Evolutionary conservation across 192 early-diverging fungal genomes (phyloP).

Genomic region (Pilobolus umbonatus): DNA sequence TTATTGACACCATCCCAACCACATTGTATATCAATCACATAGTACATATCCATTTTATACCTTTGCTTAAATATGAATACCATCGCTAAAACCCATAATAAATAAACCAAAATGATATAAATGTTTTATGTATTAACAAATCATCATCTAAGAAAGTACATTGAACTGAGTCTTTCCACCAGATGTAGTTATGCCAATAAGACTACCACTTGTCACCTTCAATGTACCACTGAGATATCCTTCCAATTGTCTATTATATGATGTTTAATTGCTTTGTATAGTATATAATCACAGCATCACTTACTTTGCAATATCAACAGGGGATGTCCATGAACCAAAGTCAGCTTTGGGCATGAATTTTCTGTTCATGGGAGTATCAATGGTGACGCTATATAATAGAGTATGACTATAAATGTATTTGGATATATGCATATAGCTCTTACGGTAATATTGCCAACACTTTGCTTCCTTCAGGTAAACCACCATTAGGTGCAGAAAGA

Average conservation of each 20-base stretch:
- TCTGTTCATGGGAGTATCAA: conserved; percentile 92
- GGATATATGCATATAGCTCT: conserved; percentile 3
- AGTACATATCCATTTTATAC: too few relatives aligned
- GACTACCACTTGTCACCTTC: conserved; percentile 47
- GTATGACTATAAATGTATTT: background rate
- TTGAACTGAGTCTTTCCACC: conserved; percentile 52
- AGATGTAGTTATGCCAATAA: conserved; percentile 60
- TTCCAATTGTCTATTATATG: conserved; percentile 31
- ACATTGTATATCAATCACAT: too few relatives aligned
- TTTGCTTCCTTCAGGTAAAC: conserved; percentile 62
- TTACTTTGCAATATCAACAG: conserved; percentile 64
- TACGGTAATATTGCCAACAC: conserved; percentile 70
- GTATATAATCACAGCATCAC: background rate
- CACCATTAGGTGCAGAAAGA: conserved; percentile 63
- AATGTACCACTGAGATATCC: conserved; percentile 53
- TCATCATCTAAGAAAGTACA: too few relatives aligned
- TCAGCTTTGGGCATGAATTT: conserved; percentile 82
- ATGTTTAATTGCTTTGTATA: background rate
- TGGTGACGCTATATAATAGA: conserved; percentile 47
- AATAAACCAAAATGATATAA: too few relatives aligned
- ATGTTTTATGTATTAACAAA: too few relatives aligned
- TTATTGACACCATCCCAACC: too few relatives aligned
- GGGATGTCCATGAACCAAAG: conserved; percentile 80
- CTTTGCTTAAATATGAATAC: too few relatives aligned
- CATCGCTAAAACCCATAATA: background rate